Conservation (phyloP, 345 rosid species). For the Excoecaria agallocha region DNA sequence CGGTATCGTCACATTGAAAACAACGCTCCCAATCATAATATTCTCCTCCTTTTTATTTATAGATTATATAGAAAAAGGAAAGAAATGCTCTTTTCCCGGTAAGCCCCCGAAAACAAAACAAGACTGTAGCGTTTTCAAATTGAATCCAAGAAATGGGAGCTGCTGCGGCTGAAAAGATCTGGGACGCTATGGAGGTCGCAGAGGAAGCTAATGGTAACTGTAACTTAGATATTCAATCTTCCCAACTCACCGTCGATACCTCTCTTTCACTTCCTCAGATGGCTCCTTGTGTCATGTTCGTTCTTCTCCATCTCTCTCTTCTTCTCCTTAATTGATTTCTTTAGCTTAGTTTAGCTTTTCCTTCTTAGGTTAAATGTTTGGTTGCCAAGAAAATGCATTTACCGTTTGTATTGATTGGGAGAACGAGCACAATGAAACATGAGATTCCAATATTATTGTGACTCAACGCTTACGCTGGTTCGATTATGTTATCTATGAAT, state of each 20-base stretch:
- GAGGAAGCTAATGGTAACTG: conserved; percentile 23
- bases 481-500: not conserved
- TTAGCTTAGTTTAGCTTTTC: too few species aligned
- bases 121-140: not conserved
- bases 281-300: conserved; percentile 71
- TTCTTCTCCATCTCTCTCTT: not conserved
- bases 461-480: not conserved
- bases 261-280: conserved; percentile 54
- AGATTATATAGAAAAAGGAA: too few species aligned
- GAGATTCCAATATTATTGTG: not conserved
- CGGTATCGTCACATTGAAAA: too few species aligned
- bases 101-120: conserved; percentile 19
- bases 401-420: not conserved
- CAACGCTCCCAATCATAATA: too few species aligned
- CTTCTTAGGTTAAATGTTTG: not conserved
- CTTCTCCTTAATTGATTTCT: not conserved
- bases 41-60: too few species aligned
- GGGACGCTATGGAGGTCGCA: conserved; percentile 26
- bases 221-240: conserved; percentile 35
- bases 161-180: conserved; percentile 38
- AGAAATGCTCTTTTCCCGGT: not conserved
- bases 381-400: not conserved
- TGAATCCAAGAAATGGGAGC: conserved; percentile 40
- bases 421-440: not conserved
- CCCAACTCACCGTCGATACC: conserved; percentile 49